Conservation (phyloP, 2,329 filamentous ascomycete genomes). For the Monosporascus sp. region DNA sequence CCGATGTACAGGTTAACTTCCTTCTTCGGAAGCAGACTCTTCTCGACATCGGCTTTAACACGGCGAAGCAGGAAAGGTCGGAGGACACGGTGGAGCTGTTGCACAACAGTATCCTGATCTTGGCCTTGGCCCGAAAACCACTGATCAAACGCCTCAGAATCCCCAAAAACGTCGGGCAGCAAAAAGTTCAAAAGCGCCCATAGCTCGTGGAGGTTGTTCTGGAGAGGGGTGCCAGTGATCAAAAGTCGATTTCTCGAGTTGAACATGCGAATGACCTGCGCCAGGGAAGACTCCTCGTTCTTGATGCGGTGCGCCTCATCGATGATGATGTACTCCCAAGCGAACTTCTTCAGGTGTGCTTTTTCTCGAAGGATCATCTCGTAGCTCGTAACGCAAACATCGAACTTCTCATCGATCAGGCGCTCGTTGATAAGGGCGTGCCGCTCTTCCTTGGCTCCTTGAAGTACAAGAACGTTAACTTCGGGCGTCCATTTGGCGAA, state of each 20-base stretch:
- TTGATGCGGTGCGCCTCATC: slow-evolving; percentile 98
- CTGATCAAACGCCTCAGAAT: slow-evolving; percentile 92
- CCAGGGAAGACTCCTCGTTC: slow-evolving; percentile 95
- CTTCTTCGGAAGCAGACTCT: slow-evolving; percentile 95
- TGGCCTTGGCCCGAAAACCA: slow-evolving; percentile 92
- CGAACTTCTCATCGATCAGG: slow-evolving; percentile 90
- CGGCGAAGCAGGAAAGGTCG: slow-evolving; percentile 90
- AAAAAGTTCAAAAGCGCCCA: slow-evolving; percentile 98
- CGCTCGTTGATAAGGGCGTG: slow-evolving; percentile 83
- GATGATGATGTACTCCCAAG: slow-evolving; percentile 99
- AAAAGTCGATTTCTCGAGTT: slow-evolving; percentile 90
- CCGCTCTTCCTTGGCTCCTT: slow-evolving; percentile 92
- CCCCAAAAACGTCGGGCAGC: slow-evolving; percentile 95
- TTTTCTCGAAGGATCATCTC: slow-evolving; percentile 98
- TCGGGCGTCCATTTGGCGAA: slow-evolving; percentile 94
- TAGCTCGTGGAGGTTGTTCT: slow-evolving; percentile 96
- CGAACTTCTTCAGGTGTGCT: slow-evolving; percentile 90
- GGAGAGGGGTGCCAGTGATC: slow-evolving; percentile 92
- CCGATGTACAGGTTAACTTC: slow-evolving; percentile 95
- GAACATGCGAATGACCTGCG: slow-evolving; percentile 94
- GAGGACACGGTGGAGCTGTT: slow-evolving; percentile 89
- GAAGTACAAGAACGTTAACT: slow-evolving; percentile 86
- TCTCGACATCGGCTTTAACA: slow-evolving; percentile 97
- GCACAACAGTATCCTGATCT: slow-evolving; percentile 92
- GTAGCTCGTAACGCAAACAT: slow-evolving; percentile 97